Evolutionary conservation across 2,329 filamentous ascomycete species (phyloP).

Genomic region (Huntiella savannae): DNA sequence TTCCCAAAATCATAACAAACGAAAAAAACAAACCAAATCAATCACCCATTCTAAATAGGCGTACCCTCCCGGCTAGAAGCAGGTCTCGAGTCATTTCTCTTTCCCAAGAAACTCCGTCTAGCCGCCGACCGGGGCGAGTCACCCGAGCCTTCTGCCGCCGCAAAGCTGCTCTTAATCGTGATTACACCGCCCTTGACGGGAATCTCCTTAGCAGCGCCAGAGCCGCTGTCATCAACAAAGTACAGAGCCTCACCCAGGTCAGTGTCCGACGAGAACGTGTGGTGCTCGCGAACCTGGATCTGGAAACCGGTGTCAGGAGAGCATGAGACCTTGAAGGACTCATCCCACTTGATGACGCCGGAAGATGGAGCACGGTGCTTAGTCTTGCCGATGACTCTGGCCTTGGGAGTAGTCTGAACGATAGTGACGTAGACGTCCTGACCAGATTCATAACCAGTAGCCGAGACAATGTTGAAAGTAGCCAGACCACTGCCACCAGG

Average conservation of each 20-base stretch:
- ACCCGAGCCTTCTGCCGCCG: slow-evolving; percentile 20
- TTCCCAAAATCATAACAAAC: not conserved
- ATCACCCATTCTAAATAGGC: slow-evolving; percentile 12
- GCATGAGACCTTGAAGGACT: slow-evolving; percentile 61
- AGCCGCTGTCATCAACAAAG: slow-evolving; percentile 66
- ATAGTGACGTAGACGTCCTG: slow-evolving; percentile 65
- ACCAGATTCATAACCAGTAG: slow-evolving; percentile 55
- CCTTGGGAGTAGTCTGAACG: slow-evolving; percentile 46
- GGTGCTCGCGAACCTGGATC: slow-evolving; percentile 66
- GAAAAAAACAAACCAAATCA: not conserved
- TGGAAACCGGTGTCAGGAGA: slow-evolving; percentile 73
- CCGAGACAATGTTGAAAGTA: slow-evolving; percentile 60
- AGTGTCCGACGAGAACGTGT: slow-evolving; percentile 67
- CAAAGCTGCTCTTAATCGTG: slow-evolving; percentile 55
- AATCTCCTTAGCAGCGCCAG: slow-evolving; percentile 52
- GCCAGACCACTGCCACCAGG: slow-evolving; percentile 55
- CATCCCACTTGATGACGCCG: slow-evolving; percentile 51
- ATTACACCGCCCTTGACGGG: slow-evolving; percentile 55
- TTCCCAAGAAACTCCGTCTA: slow-evolving; percentile 36
- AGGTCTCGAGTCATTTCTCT: slow-evolving; percentile 18
- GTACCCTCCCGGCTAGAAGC: slow-evolving; percentile 26
- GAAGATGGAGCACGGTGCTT: slow-evolving; percentile 63
- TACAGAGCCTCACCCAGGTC: slow-evolving; percentile 73
- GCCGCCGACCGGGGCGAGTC: slow-evolving; percentile 29
- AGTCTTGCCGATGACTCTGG: slow-evolving; percentile 75